phyloP scores from a whole-genome alignment of 2,329 filamentous ascomycete genomes.

The Fusarium pseudograminearum region DNA sequence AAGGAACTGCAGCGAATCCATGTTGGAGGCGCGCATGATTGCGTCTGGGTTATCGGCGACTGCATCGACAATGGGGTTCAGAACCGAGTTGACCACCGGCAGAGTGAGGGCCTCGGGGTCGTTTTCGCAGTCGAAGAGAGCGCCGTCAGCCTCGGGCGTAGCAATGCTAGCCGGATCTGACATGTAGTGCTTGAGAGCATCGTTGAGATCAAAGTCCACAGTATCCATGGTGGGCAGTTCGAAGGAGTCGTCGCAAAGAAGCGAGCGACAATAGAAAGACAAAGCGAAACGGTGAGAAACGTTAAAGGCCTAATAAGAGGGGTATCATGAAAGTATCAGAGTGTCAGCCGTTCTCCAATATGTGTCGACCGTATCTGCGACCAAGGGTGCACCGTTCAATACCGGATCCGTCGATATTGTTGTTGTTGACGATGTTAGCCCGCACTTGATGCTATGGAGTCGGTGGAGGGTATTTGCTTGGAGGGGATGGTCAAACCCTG shows the following conservation, averaged over 20 bases:
- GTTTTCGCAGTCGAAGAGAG: constrained; percentile 91
- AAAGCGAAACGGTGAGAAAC: constrained; percentile 23
- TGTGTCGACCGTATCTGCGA: constrained; percentile 14
- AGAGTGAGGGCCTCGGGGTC: constrained; percentile 86
- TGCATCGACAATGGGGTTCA: constrained; percentile 93
- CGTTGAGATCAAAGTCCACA: constrained; percentile 93
- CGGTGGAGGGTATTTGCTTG: constrained; percentile 33
- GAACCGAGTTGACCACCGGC: constrained; percentile 81
- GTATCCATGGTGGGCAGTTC: constrained; percentile 69
- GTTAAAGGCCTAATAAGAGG: constrained; percentile 22
- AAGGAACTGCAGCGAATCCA: constrained; percentile 95
- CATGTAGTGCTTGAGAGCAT: constrained; percentile 96
- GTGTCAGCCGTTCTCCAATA: constrained; percentile 4
- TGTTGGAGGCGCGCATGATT: constrained; percentile 79
- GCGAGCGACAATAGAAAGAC: constrained; percentile 23
- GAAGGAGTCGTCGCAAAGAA: constrained; percentile 34
- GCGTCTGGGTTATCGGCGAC: constrained; percentile 93
- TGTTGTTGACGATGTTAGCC: constrained; percentile 34
- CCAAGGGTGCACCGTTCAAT: constrained; percentile 30
- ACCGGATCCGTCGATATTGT: constrained; percentile 30
- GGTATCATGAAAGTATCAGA: constrained; percentile 28
- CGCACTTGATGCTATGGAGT: constrained; percentile 22
- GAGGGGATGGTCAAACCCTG: constrained; percentile 35
- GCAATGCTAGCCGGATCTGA: constrained; percentile 87
- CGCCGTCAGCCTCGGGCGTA: constrained; percentile 85